Evolutionary conservation across 2,329 filamentous ascomycete genomes (phyloP), one percentile per base, ranked within the genome.

Genomic region (Daldinia eschscholtzii): DNA sequence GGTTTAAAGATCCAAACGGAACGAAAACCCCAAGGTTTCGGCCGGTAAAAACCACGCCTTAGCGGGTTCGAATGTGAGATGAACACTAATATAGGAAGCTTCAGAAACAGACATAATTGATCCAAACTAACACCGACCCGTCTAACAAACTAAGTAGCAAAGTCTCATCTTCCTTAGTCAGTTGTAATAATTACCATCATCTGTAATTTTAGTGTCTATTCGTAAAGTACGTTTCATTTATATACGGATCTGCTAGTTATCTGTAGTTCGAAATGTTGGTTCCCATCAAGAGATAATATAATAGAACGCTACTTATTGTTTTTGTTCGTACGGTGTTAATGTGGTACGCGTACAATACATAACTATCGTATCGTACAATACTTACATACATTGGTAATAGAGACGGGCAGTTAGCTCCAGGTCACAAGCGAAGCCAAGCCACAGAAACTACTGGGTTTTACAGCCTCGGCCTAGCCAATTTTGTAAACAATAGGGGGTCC

Each of bases 351-450:
- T 52, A 52, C 26, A 18, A 18, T 52, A 48, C 20, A 2, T 44
- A 44, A 20, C 42, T 23, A 23, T 26, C 15, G 44, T 23, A 44
- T 10, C 9, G 20, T 23, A 23, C 20, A 23, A 23, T 23, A 23
- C n/a, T n/a, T n/a, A 23, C 20, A n/a, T 48, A 41, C 15, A 15
- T 44, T 20, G 9, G n/a, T 20, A 46, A 5, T 50, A 52, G 44
- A 48, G 18, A 57, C 48, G 33, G 61, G 6, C 26, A 28, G 20
- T 64, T 56, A 61, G 57, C 52, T 65, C 52, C 57, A 39, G 30
- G 53, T 70, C 68, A 68, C 68, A 61, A 68, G 65, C 68, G 39
- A 70, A 46, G 57, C 65, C 56, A 68, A 70, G 68, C 68, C 59
- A 66, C 62, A 68, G 44, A n/a, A 56, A 68, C 64, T 59, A 64